These are phyloP conservation scores for Neonothopanus nambi DNA, from an alignment of 1,284 basidiomycete genomes.

Conservation along the genomic window DNA sequence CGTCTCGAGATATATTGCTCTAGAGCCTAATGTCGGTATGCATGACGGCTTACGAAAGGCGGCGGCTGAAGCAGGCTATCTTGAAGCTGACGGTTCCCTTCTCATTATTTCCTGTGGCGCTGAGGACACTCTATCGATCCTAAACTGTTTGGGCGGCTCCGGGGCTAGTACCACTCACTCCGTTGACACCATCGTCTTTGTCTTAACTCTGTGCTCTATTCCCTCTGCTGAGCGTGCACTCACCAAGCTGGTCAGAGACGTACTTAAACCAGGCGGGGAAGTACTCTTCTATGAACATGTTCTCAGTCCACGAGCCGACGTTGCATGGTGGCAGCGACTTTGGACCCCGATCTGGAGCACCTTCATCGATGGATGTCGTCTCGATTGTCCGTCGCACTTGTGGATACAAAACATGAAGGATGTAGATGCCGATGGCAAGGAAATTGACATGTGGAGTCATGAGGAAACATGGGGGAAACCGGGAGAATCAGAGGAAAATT, in stretches of 20 bases:
- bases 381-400: conserved; percentile 57
- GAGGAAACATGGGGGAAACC: conserved; percentile 45
- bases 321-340: conserved; percentile 65
- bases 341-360: conserved; percentile 67
- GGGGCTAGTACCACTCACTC: conserved; percentile 25
- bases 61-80: conserved; percentile 8
- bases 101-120: conserved; percentile 55
- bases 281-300: conserved; percentile 70
- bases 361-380: conserved; percentile 57
- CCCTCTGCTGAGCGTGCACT: conserved; percentile 50
- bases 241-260: conserved; percentile 39
- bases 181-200: conserved; percentile 58
- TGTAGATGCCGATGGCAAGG: conserved; percentile 17
- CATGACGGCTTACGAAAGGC: conserved; percentile 5
- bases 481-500: conserved; percentile 46
- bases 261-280: conserved; percentile 58
- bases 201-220: conserved; percentile 63
- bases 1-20: conserved; percentile 10
- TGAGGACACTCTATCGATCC: conserved; percentile 50
- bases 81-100: conserved; percentile 20
- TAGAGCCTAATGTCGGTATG: conserved; percentile 8
- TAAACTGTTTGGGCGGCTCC: conserved; percentile 38
- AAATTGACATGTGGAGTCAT: conserved; percentile 39
- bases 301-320: conserved; percentile 44
- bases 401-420: conserved; percentile 45